Conservation (phyloP, 164 flowering plant species). For the Taxillus chinensis region DNA sequence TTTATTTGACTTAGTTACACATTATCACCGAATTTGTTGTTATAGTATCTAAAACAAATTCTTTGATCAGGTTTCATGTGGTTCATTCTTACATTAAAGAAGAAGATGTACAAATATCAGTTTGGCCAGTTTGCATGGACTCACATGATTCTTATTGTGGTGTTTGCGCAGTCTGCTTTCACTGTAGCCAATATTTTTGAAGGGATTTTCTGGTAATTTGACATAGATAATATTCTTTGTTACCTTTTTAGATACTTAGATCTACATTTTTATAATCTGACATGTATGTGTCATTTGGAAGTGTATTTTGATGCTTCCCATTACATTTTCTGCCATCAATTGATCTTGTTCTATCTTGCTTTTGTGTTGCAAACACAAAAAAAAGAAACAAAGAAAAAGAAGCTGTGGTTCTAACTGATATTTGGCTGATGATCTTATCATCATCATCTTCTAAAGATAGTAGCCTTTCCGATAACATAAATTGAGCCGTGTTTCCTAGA, state of each 20-base stretch:
- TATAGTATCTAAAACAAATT: neutral
- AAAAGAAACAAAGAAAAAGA: too few species aligned
- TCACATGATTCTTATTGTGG: slow-evolving; percentile 96
- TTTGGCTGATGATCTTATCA: too few species aligned
- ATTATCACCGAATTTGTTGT: slow-evolving; percentile 6
- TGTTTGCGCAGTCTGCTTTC: slow-evolving; percentile 83
- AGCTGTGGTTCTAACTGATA: too few species aligned
- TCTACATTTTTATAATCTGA: neutral
- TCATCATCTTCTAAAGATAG: too few species aligned
- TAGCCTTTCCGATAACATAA: neutral
- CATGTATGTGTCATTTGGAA: neutral
- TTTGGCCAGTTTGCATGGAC: slow-evolving; percentile 99
- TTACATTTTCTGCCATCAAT: too few species aligned
- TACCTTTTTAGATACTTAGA: neutral
- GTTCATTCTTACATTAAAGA: slow-evolving; percentile 91
- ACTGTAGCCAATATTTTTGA: slow-evolving; percentile 92
- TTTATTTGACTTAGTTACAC: neutral
- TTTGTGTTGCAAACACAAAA: too few species aligned
- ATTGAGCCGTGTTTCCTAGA: neutral
- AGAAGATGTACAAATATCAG: slow-evolving; percentile 98
- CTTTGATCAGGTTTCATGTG: slow-evolving; percentile 72
- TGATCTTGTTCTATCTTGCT: too few species aligned
- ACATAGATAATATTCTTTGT: neutral
- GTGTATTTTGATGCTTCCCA: neutral
- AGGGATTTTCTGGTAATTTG: slow-evolving; percentile 87